A percentile compares a stretch with the other conserved stretches of the same genome.
phyloP scores from a whole-genome alignment of 2,329 filamentous ascomycete genomes.

The Fusarium sp. region DNA sequence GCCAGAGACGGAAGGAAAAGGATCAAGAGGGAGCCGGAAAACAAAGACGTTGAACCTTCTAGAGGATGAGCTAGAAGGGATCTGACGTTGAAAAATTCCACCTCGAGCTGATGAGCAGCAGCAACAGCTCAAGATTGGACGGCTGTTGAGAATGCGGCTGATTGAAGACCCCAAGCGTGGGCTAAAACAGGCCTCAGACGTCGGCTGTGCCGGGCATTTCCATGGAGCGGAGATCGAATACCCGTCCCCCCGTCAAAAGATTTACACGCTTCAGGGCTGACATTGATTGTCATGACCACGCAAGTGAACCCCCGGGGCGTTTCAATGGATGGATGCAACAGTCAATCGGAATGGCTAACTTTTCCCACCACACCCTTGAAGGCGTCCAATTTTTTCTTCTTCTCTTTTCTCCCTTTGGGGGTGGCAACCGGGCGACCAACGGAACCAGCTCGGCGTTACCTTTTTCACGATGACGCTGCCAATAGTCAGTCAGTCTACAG shows the following conservation, averaged over 20 bases:
- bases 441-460: constrained; percentile 35
- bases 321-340: constrained; percentile 23
- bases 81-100: background rate
- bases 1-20: constrained; percentile 1
- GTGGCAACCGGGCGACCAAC: constrained; percentile 14
- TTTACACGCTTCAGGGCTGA: constrained; percentile 13
- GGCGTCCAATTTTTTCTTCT: background rate
- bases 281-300: background rate
- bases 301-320: constrained; percentile 20
- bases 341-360: constrained; percentile 2
- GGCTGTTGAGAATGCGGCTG: constrained; percentile 13
- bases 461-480: constrained; percentile 24
- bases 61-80: background rate
- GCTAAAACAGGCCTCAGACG: background rate
- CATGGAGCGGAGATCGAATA: background rate
- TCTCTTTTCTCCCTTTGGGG: background rate
- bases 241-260: constrained; percentile 2
- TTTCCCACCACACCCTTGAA: background rate
- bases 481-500: constrained; percentile 15
- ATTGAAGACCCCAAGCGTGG: background rate
- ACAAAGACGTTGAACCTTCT: constrained; percentile 9
- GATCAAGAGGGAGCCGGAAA: background rate
- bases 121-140: background rate
- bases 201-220: constrained; percentile 5
- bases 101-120: background rate